These are phyloP conservation scores for Blastobotrys malaysiensis DNA, from an alignment of 1,139 yeast genomes.

Conservation along the genomic window DNA sequence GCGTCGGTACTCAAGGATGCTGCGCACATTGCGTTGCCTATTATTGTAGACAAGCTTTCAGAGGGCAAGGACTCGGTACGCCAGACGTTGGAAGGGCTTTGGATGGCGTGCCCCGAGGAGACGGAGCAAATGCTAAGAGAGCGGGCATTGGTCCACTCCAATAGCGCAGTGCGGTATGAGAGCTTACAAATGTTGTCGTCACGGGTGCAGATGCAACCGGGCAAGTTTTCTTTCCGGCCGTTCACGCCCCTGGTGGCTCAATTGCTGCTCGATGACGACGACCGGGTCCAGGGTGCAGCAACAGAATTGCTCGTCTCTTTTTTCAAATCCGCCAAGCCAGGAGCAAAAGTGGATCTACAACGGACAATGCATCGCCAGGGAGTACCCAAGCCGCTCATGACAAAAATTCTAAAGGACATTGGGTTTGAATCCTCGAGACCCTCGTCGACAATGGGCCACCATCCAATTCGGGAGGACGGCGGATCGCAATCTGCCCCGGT, in stretches of 20 bases:
- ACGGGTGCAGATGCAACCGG: constrained; percentile 35
- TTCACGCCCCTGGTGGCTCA: constrained; percentile 41
- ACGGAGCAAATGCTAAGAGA: constrained; percentile 49
- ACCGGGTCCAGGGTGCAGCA: constrained; percentile 34
- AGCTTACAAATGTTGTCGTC: constrained; percentile 36
- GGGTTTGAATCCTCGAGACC: constrained; percentile 3
- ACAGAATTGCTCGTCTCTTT: constrained; percentile 37
- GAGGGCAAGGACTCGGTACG: constrained; percentile 50
- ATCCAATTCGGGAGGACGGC: neutral
- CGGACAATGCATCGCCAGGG: constrained; percentile 22
- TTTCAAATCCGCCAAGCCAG: constrained; percentile 39
- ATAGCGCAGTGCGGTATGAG: constrained; percentile 42
- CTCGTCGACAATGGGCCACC: neutral
- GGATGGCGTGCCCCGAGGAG: constrained; percentile 56
- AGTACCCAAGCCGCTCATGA: neutral
- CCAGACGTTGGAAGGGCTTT: constrained; percentile 57
- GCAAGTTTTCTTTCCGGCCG: constrained; percentile 39
- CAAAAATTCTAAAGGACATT: constrained; percentile 8
- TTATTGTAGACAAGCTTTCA: constrained; percentile 48
- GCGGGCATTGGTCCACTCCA: constrained; percentile 46
- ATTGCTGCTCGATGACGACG: constrained; percentile 35
- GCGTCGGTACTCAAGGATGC: constrained; percentile 47
- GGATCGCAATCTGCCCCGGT: neutral
- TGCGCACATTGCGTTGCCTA: constrained; percentile 50
- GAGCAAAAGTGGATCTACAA: constrained; percentile 46